Conservation (phyloP, 768 basidiomycete species). For the Auricularia auricula-judae region DNA sequence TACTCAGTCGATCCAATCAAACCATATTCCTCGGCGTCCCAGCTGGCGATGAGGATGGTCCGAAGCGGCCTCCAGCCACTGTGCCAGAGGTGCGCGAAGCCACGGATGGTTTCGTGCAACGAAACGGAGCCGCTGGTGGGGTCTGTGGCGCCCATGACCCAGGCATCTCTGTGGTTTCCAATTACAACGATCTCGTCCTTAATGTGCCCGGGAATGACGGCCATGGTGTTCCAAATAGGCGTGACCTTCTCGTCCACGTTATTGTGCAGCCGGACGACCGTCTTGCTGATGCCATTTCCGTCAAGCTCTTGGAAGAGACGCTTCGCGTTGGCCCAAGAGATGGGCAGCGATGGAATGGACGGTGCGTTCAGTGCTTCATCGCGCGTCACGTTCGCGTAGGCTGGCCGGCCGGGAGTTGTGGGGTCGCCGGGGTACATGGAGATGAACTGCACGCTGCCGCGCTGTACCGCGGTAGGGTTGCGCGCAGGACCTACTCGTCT, state of each 20-base stretch:
- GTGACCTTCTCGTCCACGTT: slow-evolving; percentile 68
- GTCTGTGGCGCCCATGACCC: slow-evolving; percentile 76
- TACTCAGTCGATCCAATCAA: slow-evolving; percentile 85
- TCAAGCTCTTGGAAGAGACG: slow-evolving; percentile 44
- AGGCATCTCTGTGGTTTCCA: slow-evolving; percentile 77
- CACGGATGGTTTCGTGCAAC: slow-evolving; percentile 65
- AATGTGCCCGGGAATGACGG: slow-evolving; percentile 71
- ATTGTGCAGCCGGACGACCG: slow-evolving; percentile 45
- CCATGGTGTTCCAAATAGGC: slow-evolving; percentile 87
- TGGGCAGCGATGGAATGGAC: slow-evolving; percentile 75
- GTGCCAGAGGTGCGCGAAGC: slow-evolving; percentile 54
- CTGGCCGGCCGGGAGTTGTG: slow-evolving; percentile 77
- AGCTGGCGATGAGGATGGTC: slow-evolving; percentile 61
- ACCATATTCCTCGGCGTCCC: slow-evolving; percentile 70
- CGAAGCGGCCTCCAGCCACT: slow-evolving; percentile 78
- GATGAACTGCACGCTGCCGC: slow-evolving; percentile 72
- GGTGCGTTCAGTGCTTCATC: slow-evolving; percentile 46
- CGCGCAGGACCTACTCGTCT: slow-evolving; percentile 63
- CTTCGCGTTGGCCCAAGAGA: slow-evolving; percentile 78
- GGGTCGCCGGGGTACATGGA: slow-evolving; percentile 65
- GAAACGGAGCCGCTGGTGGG: slow-evolving; percentile 73
- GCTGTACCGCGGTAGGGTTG: slow-evolving; percentile 72
- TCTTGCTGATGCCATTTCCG: slow-evolving; percentile 30
- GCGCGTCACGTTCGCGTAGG: slow-evolving; percentile 72
- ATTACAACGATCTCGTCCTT: slow-evolving; percentile 77